A percentile compares a stretch with the other conserved stretches of the same genome.
These are phyloP conservation scores for Phytomonas francai DNA, from an alignment of 208 protist species.

Conservation along the genomic window DNA sequence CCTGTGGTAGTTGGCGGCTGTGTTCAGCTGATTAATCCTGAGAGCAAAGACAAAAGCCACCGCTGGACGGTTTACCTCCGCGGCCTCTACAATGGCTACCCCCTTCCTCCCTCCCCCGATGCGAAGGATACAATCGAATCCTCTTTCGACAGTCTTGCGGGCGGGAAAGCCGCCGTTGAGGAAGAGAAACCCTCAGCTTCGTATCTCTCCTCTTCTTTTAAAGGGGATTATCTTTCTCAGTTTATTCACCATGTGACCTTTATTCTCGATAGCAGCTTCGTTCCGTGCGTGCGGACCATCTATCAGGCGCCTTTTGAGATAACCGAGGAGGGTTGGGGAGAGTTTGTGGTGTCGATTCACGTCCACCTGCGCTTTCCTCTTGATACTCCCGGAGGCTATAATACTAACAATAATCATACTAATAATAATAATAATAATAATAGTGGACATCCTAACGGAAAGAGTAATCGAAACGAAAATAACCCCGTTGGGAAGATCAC, in stretches of 20 bases:
- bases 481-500: no score
- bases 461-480: no score
- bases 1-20: constrained; percentile 69
- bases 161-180: no score
- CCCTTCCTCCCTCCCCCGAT: no score
- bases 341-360: constrained; percentile 79
- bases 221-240: constrained; percentile 50
- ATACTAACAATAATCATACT: background rate
- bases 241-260: constrained; percentile 77
- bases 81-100: constrained; percentile 61
- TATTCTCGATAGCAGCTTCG: constrained; percentile 69
- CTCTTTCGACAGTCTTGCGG: no score
- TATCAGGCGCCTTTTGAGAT: constrained; percentile 69
- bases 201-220: no score
- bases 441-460: no score
- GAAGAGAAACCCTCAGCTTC: no score
- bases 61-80: constrained; percentile 87
- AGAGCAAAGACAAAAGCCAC: constrained; percentile 67
- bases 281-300: constrained; percentile 53
- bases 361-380: constrained; percentile 29
- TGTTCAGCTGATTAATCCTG: constrained; percentile 52
- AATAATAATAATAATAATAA: constrained; percentile 1
- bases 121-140: no score
- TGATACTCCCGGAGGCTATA: background rate
- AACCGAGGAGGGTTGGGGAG: constrained; percentile 79